phyloP scores from a whole-genome alignment of 371 early-diverging fungal species.

The Zychaea mexicana region DNA sequence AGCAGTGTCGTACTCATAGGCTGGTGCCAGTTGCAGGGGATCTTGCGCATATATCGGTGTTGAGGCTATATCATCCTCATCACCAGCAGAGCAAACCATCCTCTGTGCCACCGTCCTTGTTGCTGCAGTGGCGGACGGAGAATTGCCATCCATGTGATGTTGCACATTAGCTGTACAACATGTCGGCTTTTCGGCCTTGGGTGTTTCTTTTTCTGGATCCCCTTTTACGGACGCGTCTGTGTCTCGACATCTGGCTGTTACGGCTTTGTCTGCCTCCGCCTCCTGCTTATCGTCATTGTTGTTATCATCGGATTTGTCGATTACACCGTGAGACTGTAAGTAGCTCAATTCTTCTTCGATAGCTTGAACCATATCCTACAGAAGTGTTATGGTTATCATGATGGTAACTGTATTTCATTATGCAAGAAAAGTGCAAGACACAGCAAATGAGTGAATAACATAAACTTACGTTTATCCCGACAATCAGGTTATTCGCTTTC shows the following conservation, averaged over 20 bases:
- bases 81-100: not conserved
- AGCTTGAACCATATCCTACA: constrained; percentile 9
- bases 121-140: not conserved
- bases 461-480: constrained; percentile 7
- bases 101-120: not conserved
- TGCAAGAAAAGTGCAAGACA: too few species aligned
- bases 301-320: not conserved
- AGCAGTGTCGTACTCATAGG: not conserved
- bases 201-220: not conserved
- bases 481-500: not conserved
- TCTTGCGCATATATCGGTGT: not conserved
- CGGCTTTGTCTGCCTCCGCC: not conserved
- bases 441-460: too few species aligned
- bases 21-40: too few species aligned
- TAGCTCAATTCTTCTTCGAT: constrained; percentile 4
- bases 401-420: too few species aligned
- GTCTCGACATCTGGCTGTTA: not conserved
- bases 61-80: not conserved
- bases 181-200: not conserved
- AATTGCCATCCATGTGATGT: not conserved
- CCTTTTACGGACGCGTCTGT: not conserved
- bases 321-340: not conserved
- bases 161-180: not conserved
- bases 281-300: not conserved
- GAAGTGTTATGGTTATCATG: too few species aligned